Base-by-base conservation (phyloP, 2,329 filamentous ascomycete species). In the Talaromyces atroroseus region DNA sequence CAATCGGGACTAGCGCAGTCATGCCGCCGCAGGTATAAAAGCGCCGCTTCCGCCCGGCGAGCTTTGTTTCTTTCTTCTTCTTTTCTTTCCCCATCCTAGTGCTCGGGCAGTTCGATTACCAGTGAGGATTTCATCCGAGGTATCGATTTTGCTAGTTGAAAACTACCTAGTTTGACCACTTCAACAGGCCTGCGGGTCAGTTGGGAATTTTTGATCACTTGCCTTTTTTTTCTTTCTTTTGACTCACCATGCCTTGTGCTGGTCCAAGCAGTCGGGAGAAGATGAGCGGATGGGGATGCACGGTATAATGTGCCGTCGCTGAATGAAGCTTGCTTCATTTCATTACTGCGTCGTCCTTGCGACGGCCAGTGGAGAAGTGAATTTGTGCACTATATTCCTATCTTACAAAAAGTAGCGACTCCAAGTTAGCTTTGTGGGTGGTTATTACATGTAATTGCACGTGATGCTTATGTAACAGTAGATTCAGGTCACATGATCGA, bases 111-210 rank as follows among this genome's bases (percentile, higher is more conserved):
- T 87, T 89, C 82, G 85, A 82, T 82, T 86, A 83, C 83, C 85
- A 87, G 85, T 90, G 87, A 90, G 84, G 87, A 89, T 86, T 58
- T 85, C 82, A 85, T 90, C 88, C 84, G 88, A 90, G 86, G 84
- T 83, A 82, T 82, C 82, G 81, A 89, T 89, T 88, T 89, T 90
- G 87, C 87, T 90, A 88, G 86, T 89, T 89, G 86, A 88, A 88
- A 89, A 88, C 86, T 89, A 88, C 79, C 77, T 71, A 80, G 79
- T 80, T 82, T 88, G 87, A 89, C 87, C 80, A 80, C 87, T 91
- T 79, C 79, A 80, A 76, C 81, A 82, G 83, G 85, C 81, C 82
- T 80, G 78, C 78, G 80, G 81, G 79, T 81, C 82, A 82, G 76
- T 78, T 81, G 80, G 86, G 87, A 90, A 90, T 90, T 86, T 90